Percentiles rank a stretch among this genome's conserved stretches.
Conservation (phyloP, 2,329 filamentous ascomycete genomes). For the Bipolaris gigantea region DNA sequence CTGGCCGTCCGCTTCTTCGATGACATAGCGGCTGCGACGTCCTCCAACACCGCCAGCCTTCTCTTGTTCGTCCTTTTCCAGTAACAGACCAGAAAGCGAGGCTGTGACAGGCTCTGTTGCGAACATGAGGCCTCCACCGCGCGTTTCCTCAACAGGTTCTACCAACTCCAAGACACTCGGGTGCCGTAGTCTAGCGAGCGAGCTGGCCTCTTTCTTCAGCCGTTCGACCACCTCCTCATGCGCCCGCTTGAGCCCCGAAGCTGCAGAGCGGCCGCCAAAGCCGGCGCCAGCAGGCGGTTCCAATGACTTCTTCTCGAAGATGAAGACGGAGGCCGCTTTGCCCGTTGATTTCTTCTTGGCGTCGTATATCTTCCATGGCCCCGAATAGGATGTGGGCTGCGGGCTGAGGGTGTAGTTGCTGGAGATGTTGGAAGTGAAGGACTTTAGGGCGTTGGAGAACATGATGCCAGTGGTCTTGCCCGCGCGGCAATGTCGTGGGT, state of each 20-base stretch:
- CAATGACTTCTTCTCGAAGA: slow-evolving; percentile 87
- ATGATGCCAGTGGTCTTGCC: slow-evolving; percentile 59
- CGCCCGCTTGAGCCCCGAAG: slow-evolving; percentile 72
- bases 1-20: slow-evolving; percentile 75
- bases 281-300: slow-evolving; percentile 66
- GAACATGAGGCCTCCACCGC: slow-evolving; percentile 90
- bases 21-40: slow-evolving; percentile 75
- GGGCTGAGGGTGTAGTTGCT: slow-evolving; percentile 85
- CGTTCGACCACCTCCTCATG: slow-evolving; percentile 90
- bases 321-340: slow-evolving; percentile 85
- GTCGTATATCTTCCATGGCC: slow-evolving; percentile 97
- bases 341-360: slow-evolving; percentile 95
- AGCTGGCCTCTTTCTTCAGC: slow-evolving; percentile 87
- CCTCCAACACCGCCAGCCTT: slow-evolving; percentile 67
- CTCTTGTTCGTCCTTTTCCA: slow-evolving; percentile 89
- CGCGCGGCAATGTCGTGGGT: slow-evolving; percentile 25
- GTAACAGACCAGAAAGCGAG: slow-evolving; percentile 78
- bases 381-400: slow-evolving; percentile 75
- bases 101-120: slow-evolving; percentile 89
- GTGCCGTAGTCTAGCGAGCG: slow-evolving; percentile 83
- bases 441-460: slow-evolving; percentile 89
- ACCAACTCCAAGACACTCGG: slow-evolving; percentile 90
- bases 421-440: slow-evolving; percentile 89
- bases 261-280: slow-evolving; percentile 60
- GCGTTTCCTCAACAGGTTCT: slow-evolving; percentile 92